Evolutionary conservation across 2,329 filamentous ascomycete species (phyloP).

Genomic region (Arthrobotrys megalospora): DNA sequence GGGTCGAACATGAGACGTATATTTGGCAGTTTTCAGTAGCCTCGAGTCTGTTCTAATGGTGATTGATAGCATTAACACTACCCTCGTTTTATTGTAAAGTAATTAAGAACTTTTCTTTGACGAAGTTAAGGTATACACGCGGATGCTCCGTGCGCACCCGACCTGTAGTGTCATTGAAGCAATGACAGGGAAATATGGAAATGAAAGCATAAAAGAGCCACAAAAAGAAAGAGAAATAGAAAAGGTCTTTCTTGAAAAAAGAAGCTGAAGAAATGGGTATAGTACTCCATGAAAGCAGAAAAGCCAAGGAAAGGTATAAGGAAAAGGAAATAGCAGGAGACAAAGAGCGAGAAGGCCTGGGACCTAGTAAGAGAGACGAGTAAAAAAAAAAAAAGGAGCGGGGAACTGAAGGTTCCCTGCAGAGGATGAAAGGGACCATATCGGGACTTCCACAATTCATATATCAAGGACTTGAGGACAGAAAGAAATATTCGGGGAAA

Average conservation of each 20-base stretch:
- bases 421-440: background rate
- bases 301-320: background rate
- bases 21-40: too few species aligned
- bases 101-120: background rate
- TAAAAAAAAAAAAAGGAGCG: background rate
- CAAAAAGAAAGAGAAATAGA: background rate
- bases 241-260: background rate
- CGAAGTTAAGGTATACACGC: background rate
- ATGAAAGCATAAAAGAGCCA: background rate
- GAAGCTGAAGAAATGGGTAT: slow-evolving; percentile 13
- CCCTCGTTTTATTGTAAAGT: background rate
- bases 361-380: background rate
- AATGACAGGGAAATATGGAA: background rate
- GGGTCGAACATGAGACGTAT: too few species aligned
- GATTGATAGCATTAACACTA: too few species aligned
- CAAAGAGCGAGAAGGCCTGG: background rate
- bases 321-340: background rate
- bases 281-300: slow-evolving; percentile 1
- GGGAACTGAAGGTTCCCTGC: too few species aligned
- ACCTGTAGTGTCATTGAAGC: background rate
- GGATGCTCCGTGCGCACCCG: background rate
- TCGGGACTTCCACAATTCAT: background rate
- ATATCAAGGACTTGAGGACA: background rate
- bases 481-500: background rate
- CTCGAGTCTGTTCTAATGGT: background rate